phyloP scores from a whole-genome alignment of 2,329 filamentous ascomycete species.

The Neoscytalidium dimidiatum region DNA sequence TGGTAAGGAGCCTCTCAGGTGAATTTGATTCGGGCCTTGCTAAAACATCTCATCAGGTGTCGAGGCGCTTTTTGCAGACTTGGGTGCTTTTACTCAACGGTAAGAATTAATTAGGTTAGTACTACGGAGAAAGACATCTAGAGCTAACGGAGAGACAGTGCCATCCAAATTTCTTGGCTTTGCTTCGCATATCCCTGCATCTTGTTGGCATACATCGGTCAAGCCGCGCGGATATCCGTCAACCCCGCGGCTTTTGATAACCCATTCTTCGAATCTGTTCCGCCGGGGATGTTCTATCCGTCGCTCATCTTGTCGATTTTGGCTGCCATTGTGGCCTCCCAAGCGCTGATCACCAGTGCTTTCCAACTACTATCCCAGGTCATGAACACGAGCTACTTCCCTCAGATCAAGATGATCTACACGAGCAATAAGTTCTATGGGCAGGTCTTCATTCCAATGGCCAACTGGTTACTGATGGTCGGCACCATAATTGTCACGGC shows the following conservation, averaged over 20 bases:
- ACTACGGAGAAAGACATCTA: background rate
- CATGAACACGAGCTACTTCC: conserved; percentile 74
- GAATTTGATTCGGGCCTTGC: background rate
- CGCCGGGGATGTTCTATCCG: conserved; percentile 68
- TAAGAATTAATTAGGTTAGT: background rate
- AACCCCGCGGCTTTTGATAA: conserved; percentile 65
- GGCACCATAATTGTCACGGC: conserved; percentile 74
- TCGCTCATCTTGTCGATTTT: conserved; percentile 68
- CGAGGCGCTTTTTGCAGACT: conserved; percentile 77
- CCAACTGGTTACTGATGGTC: conserved; percentile 77
- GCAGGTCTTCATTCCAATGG: conserved; percentile 74
- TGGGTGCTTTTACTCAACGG: conserved; percentile 69
- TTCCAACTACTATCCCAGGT: conserved; percentile 69
- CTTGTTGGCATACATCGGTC: conserved; percentile 67
- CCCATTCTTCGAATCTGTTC: conserved; percentile 72
- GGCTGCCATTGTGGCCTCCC: conserved; percentile 73
- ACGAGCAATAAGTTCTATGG: conserved; percentile 71
- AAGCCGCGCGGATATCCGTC: conserved; percentile 70
- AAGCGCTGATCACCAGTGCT: conserved; percentile 75
- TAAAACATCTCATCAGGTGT: conserved; percentile 41
- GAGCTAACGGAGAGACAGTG: conserved; percentile 39
- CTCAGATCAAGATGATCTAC: conserved; percentile 72
- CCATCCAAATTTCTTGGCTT: conserved; percentile 75
- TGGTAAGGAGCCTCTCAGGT: conserved; percentile 38
- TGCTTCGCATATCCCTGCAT: conserved; percentile 68